Conservation (phyloP, 306 rosid species). For the Malus sieversii region DNA sequence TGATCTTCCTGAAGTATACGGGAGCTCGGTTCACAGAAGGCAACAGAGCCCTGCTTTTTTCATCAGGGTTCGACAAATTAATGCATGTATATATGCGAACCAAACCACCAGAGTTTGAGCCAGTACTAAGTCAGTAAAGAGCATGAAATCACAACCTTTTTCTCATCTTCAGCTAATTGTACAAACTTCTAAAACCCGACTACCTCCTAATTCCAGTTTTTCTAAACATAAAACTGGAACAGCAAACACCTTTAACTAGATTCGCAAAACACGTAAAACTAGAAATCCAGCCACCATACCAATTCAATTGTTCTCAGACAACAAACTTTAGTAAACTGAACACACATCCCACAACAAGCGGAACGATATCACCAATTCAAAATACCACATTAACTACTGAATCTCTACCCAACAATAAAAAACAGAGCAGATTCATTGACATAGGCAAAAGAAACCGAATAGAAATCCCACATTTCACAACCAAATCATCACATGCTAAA, state of each 20-base stretch:
- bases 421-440: background rate
- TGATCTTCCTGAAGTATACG: conserved; percentile 32
- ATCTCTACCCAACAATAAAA: background rate
- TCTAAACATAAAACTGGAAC: too few relatives aligned
- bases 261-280: background rate
- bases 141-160: background rate
- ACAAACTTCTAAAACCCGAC: too few relatives aligned
- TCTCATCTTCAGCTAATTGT: background rate
- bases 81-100: background rate
- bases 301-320: background rate
- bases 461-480: background rate
- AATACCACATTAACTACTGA: background rate
- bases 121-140: background rate
- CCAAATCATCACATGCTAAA: background rate
- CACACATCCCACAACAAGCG: background rate
- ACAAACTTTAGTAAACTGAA: background rate
- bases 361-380: background rate
- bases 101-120: background rate
- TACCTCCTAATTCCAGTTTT: too few relatives aligned
- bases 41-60: conserved; percentile 28
- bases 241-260: background rate
- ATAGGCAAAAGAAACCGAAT: too few relatives aligned
- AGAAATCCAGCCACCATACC: background rate
- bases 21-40: conserved; percentile 33
- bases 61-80: conserved; percentile 9